Base-by-base conservation (phyloP, 768 basidiomycete species). In the Phanerodontia chrysosporium region DNA sequence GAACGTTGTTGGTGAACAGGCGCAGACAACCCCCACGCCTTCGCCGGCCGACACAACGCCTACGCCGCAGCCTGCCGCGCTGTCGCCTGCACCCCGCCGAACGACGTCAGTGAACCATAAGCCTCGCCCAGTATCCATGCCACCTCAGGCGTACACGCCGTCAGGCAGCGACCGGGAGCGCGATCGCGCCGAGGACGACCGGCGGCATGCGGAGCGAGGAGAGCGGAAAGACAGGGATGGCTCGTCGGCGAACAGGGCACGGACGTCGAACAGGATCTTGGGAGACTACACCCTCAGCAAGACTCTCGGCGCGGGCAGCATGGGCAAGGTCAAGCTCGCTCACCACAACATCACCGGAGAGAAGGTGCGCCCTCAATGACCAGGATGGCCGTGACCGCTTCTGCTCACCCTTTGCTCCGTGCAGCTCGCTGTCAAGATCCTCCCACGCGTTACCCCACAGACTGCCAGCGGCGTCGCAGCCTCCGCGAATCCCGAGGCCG, bases 271-370 rank as follows among this genome's bases (percentile, higher is more conserved):
- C 65, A 74, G 89, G 73, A 79, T 92, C 59, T 78, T 99, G 16
- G 96, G 95, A 30, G 94, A 98, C 71, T 99, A 97, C 77, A 91
- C 91, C 60, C 83, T 99, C 65, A 90, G 90, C 69, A 98, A 98
- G 82, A 97, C 96, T 4, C 81, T 99, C 44, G 96, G 96, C 25
- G 96, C 95, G 22, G 96, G 96, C 36, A 94, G 91, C 71, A 99
- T 99, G 96, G 96, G 96, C 64, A 98, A 98, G 73, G 96, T 99
- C 68, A 99, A 98, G 78, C 83, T 98, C 12, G 96, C 93, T 2
- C 88, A 88, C 21, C 92, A 95, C 73, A 90, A 89, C 61, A 69
- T 86, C 63, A 90, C 92, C 1, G 91, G 90, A 27, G 95, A 98
- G 75, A 96, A 95, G 86, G 96, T 95, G 66, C 64, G 85, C n/a